A percentile compares a stretch with the other conserved stretches of the same genome.
phyloP scores from a whole-genome alignment of 73 alveolate genomes.

The Uronychia setigera region DNA sequence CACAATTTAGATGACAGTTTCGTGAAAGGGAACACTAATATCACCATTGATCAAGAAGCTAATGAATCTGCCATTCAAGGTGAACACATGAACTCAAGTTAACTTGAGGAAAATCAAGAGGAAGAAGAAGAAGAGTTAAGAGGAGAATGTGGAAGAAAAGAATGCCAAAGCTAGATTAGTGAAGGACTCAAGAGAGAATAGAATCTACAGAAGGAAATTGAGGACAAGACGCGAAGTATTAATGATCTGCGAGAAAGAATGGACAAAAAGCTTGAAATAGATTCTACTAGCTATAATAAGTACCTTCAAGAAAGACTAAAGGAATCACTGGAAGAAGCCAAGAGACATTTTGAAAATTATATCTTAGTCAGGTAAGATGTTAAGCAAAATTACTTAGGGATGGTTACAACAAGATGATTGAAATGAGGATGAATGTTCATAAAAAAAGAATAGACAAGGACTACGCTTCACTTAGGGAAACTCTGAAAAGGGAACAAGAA shows the following conservation, averaged over 20 bases:
- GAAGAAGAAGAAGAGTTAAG: not conserved
- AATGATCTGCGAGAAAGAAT: not conserved
- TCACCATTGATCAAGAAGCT: not conserved
- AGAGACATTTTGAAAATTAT: slow-evolving; percentile 47
- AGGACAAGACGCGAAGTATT: not conserved
- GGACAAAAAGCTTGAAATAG: not conserved
- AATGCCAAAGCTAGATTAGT: slow-evolving; percentile 4
- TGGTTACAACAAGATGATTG: not conserved
- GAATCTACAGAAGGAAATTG: slow-evolving; percentile 10
- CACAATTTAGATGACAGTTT: not conserved
- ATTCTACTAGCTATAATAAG: slow-evolving; percentile 15
- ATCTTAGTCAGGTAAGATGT: slow-evolving; percentile 1
- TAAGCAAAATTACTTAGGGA: not conserved
- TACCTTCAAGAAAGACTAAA: slow-evolving; percentile 35
- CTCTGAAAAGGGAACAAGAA: not conserved
- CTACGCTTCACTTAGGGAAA: not conserved
- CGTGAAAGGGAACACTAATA: not conserved
- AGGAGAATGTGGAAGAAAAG: slow-evolving; percentile 5
- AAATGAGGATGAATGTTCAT: not conserved
- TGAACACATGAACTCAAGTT: not conserved
- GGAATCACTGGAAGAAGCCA: slow-evolving; percentile 48
- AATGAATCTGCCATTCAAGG: not conserved
- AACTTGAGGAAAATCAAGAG: slow-evolving; percentile 2
- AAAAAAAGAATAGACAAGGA: not conserved
- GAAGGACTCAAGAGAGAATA: slow-evolving; percentile 10